These are phyloP conservation scores for Fusarium nanum DNA, from an alignment of 2,329 filamentous ascomycete genomes.

Conservation along the genomic window DNA sequence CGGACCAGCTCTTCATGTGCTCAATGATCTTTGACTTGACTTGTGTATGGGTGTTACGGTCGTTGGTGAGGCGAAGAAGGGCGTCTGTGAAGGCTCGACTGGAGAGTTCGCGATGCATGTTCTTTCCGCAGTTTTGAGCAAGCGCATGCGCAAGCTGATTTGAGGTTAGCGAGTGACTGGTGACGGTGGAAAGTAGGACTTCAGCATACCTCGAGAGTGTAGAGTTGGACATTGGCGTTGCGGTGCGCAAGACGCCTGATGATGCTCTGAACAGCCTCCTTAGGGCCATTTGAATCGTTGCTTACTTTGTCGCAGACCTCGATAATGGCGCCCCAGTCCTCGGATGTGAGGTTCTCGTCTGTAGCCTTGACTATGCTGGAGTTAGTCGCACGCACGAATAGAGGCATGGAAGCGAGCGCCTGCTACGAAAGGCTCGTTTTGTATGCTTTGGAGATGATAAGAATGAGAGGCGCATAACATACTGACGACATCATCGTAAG, in stretches of 20 bases:
- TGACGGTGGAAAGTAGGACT: neutral
- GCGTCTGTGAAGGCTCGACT: conserved; percentile 95
- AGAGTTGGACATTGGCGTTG: conserved; percentile 95
- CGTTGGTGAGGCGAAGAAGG: conserved; percentile 87
- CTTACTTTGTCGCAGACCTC: conserved; percentile 71
- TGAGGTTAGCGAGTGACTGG: conserved; percentile 13
- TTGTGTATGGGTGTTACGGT: conserved; percentile 94
- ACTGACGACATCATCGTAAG: conserved; percentile 71
- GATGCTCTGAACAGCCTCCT: conserved; percentile 88
- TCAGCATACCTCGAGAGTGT: conserved; percentile 82
- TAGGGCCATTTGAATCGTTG: conserved; percentile 69
- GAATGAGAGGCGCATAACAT: conserved; percentile 47
- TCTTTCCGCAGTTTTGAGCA: conserved; percentile 89
- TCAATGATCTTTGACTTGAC: conserved; percentile 98
- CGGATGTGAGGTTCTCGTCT: conserved; percentile 94
- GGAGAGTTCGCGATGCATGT: conserved; percentile 89
- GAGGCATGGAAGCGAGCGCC: neutral
- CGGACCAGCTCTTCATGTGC: conserved; percentile 94
- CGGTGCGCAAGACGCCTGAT: conserved; percentile 93
- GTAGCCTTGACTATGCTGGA: conserved; percentile 75
- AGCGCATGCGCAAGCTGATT: conserved; percentile 85
- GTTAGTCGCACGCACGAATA: conserved; percentile 29
- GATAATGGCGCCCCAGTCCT: conserved; percentile 76
- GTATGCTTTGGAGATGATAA: neutral
- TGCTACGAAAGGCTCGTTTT: neutral